phyloP scores from a whole-genome alignment of 768 basidiomycete genomes.

The Dentipellis fragilis region DNA sequence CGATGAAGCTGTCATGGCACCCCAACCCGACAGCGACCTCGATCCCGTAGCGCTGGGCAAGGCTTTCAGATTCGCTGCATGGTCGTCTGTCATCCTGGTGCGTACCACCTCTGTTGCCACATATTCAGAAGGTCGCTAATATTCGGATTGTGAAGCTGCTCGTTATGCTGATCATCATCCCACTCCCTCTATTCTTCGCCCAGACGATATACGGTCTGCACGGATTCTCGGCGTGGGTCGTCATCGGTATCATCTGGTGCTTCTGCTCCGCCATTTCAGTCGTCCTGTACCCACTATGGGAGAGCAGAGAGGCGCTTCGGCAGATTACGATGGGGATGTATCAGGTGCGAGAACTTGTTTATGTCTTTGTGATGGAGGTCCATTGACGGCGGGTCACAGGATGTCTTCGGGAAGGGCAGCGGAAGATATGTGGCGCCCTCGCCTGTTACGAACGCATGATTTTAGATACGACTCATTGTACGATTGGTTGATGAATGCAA shows the following conservation, averaged over 20 bases:
- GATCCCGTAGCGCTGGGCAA: conserved; percentile 55
- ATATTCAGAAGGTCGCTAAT: not conserved
- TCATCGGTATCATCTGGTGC: conserved; percentile 75
- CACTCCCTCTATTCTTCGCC: conserved; percentile 81
- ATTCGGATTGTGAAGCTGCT: conserved; percentile 33
- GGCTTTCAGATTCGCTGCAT: conserved; percentile 75
- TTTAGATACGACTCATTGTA: too few relatives aligned
- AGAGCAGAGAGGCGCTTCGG: conserved; percentile 59
- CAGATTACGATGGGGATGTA: conserved; percentile 52
- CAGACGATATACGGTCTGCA: conserved; percentile 54
- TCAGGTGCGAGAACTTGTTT: conserved; percentile 34
- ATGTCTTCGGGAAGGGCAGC: not conserved
- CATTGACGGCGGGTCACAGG: not conserved
- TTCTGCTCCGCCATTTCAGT: conserved; percentile 69
- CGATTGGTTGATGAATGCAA: too few relatives aligned
- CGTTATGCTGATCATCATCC: conserved; percentile 64
- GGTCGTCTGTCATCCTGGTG: conserved; percentile 61
- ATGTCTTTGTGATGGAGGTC: not conserved
- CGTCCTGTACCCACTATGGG: conserved; percentile 80
- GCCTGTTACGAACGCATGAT: too few relatives aligned
- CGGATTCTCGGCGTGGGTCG: conserved; percentile 73
- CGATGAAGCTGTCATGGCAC: conserved; percentile 24
- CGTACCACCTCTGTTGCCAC: conserved; percentile 14
- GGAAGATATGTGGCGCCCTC: not conserved
- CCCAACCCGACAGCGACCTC: conserved; percentile 37